These are phyloP conservation scores for Botrytis medusae DNA, from an alignment of 2,329 filamentous ascomycete species.

Conservation along the genomic window DNA sequence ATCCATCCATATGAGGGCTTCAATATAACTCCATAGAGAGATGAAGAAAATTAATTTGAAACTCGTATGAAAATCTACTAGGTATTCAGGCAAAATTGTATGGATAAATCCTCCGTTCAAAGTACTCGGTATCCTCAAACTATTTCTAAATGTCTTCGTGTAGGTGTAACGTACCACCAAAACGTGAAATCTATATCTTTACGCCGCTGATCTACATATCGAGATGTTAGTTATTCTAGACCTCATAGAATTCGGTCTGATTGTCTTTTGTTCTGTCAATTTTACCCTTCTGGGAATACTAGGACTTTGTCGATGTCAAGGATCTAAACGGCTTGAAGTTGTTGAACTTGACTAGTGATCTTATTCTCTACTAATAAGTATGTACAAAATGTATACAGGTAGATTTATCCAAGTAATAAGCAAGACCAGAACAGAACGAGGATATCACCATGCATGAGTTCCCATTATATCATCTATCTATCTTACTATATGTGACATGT, in stretches of 20 bases:
- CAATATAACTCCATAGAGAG: neutral
- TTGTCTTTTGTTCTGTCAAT: too few relatives aligned
- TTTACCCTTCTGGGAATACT: neutral
- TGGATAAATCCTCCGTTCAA: conserved; percentile 12
- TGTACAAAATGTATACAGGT: neutral
- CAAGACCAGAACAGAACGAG: neutral
- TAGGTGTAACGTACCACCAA: neutral
- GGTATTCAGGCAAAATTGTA: conserved; percentile 15
- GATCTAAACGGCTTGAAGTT: neutral
- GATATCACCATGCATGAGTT: neutral
- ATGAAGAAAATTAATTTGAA: neutral
- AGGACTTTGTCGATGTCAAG: neutral
- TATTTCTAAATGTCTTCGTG: neutral
- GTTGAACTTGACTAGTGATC: neutral
- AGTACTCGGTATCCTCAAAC: neutral
- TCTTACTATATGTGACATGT: neutral
- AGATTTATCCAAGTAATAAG: neutral
- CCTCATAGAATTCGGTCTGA: neutral
- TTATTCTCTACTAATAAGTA: neutral
- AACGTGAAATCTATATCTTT: neutral
- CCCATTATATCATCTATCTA: too few relatives aligned
- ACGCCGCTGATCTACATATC: neutral
- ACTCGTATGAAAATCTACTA: neutral
- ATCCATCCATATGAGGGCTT: neutral
- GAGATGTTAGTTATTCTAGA: neutral